phyloP scores from a whole-genome alignment of 257 asterid species.

The Ligustrum vulgare region DNA sequence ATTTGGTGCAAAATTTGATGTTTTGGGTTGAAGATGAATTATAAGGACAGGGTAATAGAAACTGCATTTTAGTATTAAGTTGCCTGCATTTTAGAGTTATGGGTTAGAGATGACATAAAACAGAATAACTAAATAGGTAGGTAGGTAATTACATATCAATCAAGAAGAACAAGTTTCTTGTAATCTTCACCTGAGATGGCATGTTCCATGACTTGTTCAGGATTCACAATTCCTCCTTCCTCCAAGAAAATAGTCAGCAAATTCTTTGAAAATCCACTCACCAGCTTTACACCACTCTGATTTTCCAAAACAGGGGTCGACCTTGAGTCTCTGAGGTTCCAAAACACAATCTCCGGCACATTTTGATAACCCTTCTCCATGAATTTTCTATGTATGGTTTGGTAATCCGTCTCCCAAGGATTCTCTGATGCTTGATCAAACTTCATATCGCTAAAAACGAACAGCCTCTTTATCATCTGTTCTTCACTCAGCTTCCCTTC shows the following conservation, averaged over 20 bases:
- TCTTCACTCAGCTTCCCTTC: conserved; percentile 37
- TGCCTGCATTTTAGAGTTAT: too few species aligned
- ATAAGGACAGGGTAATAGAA: too few species aligned
- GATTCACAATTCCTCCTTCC: conserved; percentile 37
- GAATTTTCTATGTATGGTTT: conserved; percentile 50
- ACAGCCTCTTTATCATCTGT: conserved; percentile 44
- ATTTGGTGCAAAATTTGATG: too few species aligned
- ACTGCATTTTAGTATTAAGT: too few species aligned
- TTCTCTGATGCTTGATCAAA: conserved; percentile 41
- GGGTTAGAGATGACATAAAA: too few species aligned
- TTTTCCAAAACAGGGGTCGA: conserved; percentile 50
- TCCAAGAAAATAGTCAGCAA: conserved; percentile 55
- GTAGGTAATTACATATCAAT: conserved; percentile 19
- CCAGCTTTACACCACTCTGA: conserved; percentile 55
- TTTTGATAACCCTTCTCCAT: conserved; percentile 42
- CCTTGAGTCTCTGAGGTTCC: conserved; percentile 57
- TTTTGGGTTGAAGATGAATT: too few species aligned
- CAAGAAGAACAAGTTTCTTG: conserved; percentile 45
- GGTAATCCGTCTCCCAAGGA: conserved; percentile 60
- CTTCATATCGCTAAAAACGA: conserved; percentile 65
- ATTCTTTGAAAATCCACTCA: conserved; percentile 63
- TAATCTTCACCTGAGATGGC: conserved; percentile 51
- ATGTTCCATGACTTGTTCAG: conserved; percentile 43
- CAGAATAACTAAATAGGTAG: background rate
- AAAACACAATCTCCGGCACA: conserved; percentile 63